phyloP scores from a whole-genome alignment of 495 filamentous ascomycete species.

The Neurospora cerealis region DNA sequence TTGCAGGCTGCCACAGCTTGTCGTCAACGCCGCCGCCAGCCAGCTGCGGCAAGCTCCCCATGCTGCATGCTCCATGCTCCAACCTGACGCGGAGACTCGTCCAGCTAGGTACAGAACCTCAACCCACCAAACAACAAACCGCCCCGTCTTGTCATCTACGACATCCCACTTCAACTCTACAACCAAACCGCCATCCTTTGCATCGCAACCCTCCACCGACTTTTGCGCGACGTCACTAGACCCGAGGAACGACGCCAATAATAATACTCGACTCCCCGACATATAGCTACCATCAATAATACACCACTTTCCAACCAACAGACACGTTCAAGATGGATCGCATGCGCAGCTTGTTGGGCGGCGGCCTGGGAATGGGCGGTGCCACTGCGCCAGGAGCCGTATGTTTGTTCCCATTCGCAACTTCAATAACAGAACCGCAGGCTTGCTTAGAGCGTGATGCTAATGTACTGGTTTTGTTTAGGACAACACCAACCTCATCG shows the following conservation, averaged over 20 bases:
- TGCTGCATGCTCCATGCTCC: not conserved
- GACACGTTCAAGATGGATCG: constrained; percentile 58
- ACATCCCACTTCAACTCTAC: not conserved
- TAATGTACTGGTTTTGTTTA: constrained; percentile 17
- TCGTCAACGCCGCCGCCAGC: constrained; percentile 20
- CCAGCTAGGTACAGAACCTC: not conserved
- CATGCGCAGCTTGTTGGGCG: constrained; percentile 73
- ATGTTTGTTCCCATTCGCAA: constrained; percentile 29
- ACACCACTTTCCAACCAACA: not conserved
- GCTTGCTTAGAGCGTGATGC: not conserved
- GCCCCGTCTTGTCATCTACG: not conserved
- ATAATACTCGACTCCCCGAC: not conserved
- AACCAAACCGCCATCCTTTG: not conserved
- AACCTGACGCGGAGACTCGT: not conserved
- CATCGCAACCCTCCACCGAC: not conserved
- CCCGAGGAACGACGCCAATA: not conserved
- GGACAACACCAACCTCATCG: constrained; percentile 82
- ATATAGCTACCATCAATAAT: not conserved
- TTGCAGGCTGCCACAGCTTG: constrained; percentile 28
- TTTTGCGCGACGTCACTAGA: not conserved
- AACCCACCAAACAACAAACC: not conserved
- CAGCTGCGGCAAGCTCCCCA: not conserved
- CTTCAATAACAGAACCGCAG: not conserved
- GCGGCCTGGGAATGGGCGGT: constrained; percentile 59
- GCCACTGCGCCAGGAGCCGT: constrained; percentile 60